Conservation (phyloP, 345 rosid species). For the Pugionium dolabratum region DNA sequence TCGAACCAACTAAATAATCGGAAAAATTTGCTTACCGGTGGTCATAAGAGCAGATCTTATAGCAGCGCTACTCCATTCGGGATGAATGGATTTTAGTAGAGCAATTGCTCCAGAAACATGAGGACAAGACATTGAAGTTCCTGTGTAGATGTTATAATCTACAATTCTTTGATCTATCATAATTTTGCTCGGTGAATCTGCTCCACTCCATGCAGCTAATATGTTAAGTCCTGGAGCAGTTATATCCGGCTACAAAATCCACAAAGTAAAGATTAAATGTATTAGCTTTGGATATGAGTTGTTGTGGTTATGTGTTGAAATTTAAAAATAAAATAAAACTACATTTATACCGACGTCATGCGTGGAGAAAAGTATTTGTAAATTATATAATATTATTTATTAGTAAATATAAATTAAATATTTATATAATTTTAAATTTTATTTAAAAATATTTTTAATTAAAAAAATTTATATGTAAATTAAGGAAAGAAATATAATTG, state of each 20-base stretch:
- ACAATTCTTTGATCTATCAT: constrained; percentile 48
- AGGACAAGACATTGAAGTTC: constrained; percentile 95
- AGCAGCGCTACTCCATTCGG: constrained; percentile 83
- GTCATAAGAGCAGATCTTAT: constrained; percentile 71
- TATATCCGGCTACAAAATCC: constrained; percentile 65
- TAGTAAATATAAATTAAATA: too few species aligned
- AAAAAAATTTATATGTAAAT: too few species aligned
- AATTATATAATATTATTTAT: too few species aligned
- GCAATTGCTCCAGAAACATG: constrained; percentile 80
- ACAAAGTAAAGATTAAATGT: not conserved
- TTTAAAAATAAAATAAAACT: too few species aligned
- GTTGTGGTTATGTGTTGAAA: too few species aligned
- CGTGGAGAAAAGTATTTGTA: too few species aligned
- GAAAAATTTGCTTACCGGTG: constrained; percentile 31
- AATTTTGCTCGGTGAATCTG: constrained; percentile 49
- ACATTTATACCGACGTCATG: too few species aligned
- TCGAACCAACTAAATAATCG: not conserved
- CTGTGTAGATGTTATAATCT: constrained; percentile 51
- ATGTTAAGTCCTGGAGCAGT: constrained; percentile 77
- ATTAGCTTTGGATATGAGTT: too few species aligned
- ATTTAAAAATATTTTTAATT: too few species aligned
- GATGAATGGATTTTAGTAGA: constrained; percentile 74
- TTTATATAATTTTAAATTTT: too few species aligned
- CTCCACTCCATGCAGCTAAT: constrained; percentile 85
- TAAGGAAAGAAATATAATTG: too few species aligned